Conservation (phyloP, 2,329 filamentous ascomycete genomes). For the Fusarium gaditjirri region DNA sequence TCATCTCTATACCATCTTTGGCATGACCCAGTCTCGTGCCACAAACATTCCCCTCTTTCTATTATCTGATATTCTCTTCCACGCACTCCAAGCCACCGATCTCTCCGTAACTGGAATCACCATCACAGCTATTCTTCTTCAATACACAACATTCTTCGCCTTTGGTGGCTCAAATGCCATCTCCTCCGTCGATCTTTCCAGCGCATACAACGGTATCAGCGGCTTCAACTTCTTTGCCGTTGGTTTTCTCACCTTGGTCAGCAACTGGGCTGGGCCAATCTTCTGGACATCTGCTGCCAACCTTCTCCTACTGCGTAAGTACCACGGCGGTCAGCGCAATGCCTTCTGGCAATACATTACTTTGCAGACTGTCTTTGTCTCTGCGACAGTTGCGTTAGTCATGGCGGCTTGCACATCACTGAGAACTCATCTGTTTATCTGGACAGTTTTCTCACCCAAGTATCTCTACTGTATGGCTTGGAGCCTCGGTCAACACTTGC, state of each 20-base stretch:
- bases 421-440: slow-evolving; percentile 93
- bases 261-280: slow-evolving; percentile 91
- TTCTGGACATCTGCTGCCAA: slow-evolving; percentile 82
- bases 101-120: slow-evolving; percentile 69
- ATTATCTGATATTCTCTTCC: slow-evolving; percentile 71
- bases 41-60: slow-evolving; percentile 89
- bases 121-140: slow-evolving; percentile 77
- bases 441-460: slow-evolving; percentile 98
- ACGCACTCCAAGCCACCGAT: slow-evolving; percentile 58
- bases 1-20: slow-evolving; percentile 78
- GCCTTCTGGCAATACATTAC: slow-evolving; percentile 65
- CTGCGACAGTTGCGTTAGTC: slow-evolving; percentile 73
- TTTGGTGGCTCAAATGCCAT: slow-evolving; percentile 94
- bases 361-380: slow-evolving; percentile 76
- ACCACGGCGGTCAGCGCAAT: slow-evolving; percentile 38
- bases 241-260: slow-evolving; percentile 82
- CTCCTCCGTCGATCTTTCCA: slow-evolving; percentile 93
- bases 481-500: slow-evolving; percentile 83
- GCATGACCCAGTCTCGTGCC: slow-evolving; percentile 86
- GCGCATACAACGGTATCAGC: slow-evolving; percentile 90
- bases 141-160: slow-evolving; percentile 88
- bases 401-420: slow-evolving; percentile 90
- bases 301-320: slow-evolving; percentile 62
- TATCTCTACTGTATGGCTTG: slow-evolving; percentile 93
- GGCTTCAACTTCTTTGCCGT: slow-evolving; percentile 85